Evolutionary conservation across 352 stramenopile genomes (phyloP).

Genomic region (Pythium coloratum): DNA sequence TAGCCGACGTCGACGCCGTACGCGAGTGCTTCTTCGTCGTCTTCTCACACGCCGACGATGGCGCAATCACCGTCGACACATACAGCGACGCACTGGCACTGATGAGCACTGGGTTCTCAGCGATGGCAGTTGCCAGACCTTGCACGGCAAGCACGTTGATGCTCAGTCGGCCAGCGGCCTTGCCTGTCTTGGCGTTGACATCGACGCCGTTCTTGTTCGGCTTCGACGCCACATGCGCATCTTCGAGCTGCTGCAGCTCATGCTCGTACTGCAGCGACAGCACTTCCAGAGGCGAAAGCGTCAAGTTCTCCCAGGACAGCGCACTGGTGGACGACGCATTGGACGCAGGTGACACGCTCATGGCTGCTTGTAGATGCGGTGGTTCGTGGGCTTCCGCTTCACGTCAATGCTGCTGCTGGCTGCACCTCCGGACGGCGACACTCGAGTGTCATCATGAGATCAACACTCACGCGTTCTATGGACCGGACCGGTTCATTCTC

Average conservation of each 20-base stretch:
- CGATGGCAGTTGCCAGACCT: slow-evolving; percentile 33
- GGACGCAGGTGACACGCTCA: slow-evolving; percentile 34
- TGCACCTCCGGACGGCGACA: slow-evolving; percentile 5
- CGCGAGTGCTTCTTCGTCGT: slow-evolving; percentile 67
- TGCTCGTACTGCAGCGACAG: slow-evolving; percentile 71
- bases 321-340: slow-evolving; percentile 52
- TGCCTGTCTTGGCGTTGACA: slow-evolving; percentile 48
- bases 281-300: slow-evolving; percentile 69
- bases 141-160: slow-evolving; percentile 56
- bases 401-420: slow-evolving; percentile 21
- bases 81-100: slow-evolving; percentile 37
- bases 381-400: slow-evolving; percentile 15
- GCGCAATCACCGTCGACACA: slow-evolving; percentile 61
- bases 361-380: slow-evolving; percentile 27
- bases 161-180: slow-evolving; percentile 49
- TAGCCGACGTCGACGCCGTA: slow-evolving; percentile 28
- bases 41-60: slow-evolving; percentile 66
- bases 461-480: slow-evolving; percentile 2
- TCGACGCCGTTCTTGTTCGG: slow-evolving; percentile 85
- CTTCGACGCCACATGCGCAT: slow-evolving; percentile 34
- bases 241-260: slow-evolving; percentile 59
- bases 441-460: neutral
- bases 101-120: slow-evolving; percentile 35
- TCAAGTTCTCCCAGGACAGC: slow-evolving; percentile 78
- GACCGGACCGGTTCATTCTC: slow-evolving; percentile 1